Evolutionary conservation across 139 green algal genomes (phyloP).

Genomic region (Zygnema circumcarinatum): DNA sequence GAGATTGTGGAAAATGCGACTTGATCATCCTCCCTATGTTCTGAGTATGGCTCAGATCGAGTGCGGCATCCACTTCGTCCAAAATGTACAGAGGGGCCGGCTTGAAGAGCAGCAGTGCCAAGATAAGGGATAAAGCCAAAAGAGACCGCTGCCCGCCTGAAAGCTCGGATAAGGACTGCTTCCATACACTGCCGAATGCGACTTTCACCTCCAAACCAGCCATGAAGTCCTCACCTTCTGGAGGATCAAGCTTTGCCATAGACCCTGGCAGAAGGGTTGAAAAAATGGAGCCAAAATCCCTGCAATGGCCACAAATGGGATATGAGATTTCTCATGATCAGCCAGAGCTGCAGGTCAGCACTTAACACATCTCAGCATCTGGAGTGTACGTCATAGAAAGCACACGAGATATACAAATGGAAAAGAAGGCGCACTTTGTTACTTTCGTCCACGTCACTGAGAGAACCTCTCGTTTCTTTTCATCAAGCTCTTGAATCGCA

Average conservation of each 20-base stretch:
- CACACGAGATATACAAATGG: too few relatives aligned
- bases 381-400: slow-evolving; percentile 5
- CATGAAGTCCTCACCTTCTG: slow-evolving; percentile 71
- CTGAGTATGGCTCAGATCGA: slow-evolving; percentile 98
- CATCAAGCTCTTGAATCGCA: slow-evolving; percentile 92
- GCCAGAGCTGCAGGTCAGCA: too few relatives aligned
- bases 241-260: slow-evolving; percentile 88
- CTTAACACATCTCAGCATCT: too few relatives aligned
- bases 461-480: slow-evolving; percentile 92
- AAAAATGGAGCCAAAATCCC: slow-evolving; percentile 97
- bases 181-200: slow-evolving; percentile 96
- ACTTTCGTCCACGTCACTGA: slow-evolving; percentile 90
- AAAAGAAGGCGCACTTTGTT: slow-evolving; percentile 31
- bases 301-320: too few relatives aligned
- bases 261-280: slow-evolving; percentile 94
- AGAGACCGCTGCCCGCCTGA: slow-evolving; percentile 92
- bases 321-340: too few relatives aligned
- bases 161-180: slow-evolving; percentile 95
- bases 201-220: slow-evolving; percentile 91
- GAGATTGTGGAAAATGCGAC: slow-evolving; percentile 91
- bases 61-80: slow-evolving; percentile 93
- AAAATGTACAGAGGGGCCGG: slow-evolving; percentile 99
- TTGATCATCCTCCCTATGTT: slow-evolving; percentile 99
- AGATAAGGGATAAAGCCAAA: slow-evolving; percentile 94
- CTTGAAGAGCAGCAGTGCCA: slow-evolving; percentile 97